phyloP scores from a whole-genome alignment of 306 rosid genomes.

The Inga oerstediana region DNA sequence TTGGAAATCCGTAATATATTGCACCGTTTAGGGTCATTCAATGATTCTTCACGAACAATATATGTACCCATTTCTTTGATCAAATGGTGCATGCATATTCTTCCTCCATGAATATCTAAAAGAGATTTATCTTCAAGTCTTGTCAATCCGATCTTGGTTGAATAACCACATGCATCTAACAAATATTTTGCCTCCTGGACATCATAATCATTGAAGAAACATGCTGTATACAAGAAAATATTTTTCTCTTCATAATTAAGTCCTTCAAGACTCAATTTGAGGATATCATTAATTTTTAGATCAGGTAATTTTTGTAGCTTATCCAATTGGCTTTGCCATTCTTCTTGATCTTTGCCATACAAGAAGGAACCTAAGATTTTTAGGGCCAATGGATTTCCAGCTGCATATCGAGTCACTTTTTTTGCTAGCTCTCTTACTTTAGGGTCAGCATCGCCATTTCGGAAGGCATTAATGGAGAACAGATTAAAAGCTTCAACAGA shows the following conservation, averaged over 20 bases:
- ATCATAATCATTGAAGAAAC: background rate
- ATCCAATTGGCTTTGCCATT: background rate
- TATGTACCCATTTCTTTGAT: background rate
- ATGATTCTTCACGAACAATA: background rate
- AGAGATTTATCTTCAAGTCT: slow-evolving; percentile 12
- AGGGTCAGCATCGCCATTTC: no score
- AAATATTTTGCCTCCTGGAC: background rate
- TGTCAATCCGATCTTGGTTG: background rate
- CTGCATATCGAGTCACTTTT: background rate
- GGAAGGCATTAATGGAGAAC: background rate
- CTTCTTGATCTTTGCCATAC: background rate
- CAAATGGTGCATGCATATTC: background rate
- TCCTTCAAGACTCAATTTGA: background rate
- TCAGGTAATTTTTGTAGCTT: background rate
- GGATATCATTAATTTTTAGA: background rate
- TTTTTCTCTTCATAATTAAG: background rate
- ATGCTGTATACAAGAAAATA: slow-evolving; percentile 8
- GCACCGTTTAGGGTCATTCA: background rate
- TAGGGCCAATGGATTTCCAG: background rate
- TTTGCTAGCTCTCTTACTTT: background rate
- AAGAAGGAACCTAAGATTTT: background rate
- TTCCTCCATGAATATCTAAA: background rate
- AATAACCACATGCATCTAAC: background rate
- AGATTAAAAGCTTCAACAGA: background rate
- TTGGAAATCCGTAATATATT: background rate